phyloP scores from a whole-genome alignment of 352 stramenopile species.

The Phytopythium boreale region DNA sequence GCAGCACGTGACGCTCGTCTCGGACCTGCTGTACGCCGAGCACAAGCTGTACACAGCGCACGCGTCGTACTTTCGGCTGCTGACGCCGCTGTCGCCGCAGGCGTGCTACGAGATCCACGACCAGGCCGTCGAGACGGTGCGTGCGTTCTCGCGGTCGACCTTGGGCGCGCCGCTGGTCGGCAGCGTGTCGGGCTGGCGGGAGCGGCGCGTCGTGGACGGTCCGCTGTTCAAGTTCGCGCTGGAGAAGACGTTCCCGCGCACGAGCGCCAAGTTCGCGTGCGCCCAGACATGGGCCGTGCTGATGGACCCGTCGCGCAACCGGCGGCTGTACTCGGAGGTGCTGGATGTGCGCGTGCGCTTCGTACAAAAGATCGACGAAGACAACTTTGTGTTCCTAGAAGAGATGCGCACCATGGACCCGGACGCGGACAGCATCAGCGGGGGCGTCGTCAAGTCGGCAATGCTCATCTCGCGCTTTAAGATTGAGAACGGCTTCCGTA shows the following conservation, averaged over 20 bases:
- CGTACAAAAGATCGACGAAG: slow-evolving; percentile 28
- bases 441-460: slow-evolving; percentile 16
- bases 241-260: slow-evolving; percentile 20
- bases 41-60: slow-evolving; percentile 26
- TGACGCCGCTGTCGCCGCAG: slow-evolving; percentile 21
- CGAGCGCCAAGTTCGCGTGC: slow-evolving; percentile 23
- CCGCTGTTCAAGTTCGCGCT: slow-evolving; percentile 23
- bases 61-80: slow-evolving; percentile 28
- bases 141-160: slow-evolving; percentile 10
- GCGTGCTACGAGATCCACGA: slow-evolving; percentile 18
- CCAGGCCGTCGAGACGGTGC: slow-evolving; percentile 15
- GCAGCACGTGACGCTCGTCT: slow-evolving; percentile 9
- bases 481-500: slow-evolving; percentile 18
- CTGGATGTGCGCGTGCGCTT: slow-evolving; percentile 25
- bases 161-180: slow-evolving; percentile 14
- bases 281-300: slow-evolving; percentile 24
- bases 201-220: slow-evolving; percentile 17
- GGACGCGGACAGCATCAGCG: slow-evolving; percentile 13
- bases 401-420: slow-evolving; percentile 25
- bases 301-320: slow-evolving; percentile 19
- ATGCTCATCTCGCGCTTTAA: slow-evolving; percentile 20
- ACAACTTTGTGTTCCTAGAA: slow-evolving; percentile 30
- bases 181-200: slow-evolving; percentile 25
- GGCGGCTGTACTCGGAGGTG: slow-evolving; percentile 21
- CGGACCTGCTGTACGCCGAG: slow-evolving; percentile 26